phyloP scores from a whole-genome alignment of 768 basidiomycete genomes.

The Leccinum obscurum region DNA sequence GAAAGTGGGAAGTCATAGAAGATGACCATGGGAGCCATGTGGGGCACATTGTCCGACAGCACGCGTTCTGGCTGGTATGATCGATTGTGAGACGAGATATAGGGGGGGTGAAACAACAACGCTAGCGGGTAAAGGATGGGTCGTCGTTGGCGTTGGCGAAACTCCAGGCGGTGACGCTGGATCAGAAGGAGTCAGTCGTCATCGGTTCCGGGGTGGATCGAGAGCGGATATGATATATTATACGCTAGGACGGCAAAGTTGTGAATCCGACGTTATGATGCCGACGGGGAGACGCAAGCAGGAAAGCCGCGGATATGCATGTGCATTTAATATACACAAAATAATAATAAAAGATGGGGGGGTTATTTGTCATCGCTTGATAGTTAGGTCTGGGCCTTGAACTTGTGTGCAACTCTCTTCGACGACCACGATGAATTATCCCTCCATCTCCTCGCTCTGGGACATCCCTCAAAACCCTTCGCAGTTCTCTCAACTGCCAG shows the following conservation, averaged over 20 bases:
- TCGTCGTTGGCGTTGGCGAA: neutral
- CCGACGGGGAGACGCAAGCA: slow-evolving; percentile 18
- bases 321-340: slow-evolving; percentile 11
- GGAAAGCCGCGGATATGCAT: slow-evolving; percentile 5
- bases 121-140: neutral
- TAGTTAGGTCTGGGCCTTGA: neutral
- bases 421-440: slow-evolving; percentile 32
- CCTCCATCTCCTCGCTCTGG: slow-evolving; percentile 58
- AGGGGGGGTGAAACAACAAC: neutral
- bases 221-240: neutral
- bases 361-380: slow-evolving; percentile 9
- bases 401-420: too few relatives aligned
- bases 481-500: slow-evolving; percentile 60
- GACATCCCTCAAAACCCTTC: slow-evolving; percentile 59
- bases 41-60: neutral
- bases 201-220: neutral
- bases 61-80: too few relatives aligned
- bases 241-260: neutral
- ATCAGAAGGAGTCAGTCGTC: neutral
- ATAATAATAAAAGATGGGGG: neutral
- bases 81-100: neutral
- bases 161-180: neutral
- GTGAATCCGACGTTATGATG: neutral
- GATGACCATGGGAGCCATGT: neutral
- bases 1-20: neutral